phyloP scores from a whole-genome alignment of 139 green algal species.

The Micromonas pusilla region DNA sequence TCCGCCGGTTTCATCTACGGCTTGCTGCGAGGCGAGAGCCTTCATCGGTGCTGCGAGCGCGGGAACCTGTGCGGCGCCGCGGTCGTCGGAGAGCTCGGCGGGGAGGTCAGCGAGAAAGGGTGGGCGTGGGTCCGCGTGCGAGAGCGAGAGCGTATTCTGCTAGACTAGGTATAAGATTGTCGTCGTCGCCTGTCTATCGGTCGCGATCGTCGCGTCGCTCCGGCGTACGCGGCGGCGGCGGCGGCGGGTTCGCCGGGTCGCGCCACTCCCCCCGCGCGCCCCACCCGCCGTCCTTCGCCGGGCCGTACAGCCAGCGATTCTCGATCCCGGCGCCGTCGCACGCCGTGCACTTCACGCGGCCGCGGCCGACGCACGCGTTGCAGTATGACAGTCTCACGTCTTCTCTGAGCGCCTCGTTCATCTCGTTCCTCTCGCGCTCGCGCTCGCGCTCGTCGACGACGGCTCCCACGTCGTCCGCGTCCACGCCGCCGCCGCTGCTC shows the following conservation, averaged over 20 bases:
- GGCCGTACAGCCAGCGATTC: background rate
- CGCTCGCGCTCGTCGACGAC: too few species aligned
- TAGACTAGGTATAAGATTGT: too few species aligned
- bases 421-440: too few species aligned
- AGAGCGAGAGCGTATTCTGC: constrained; percentile 34
- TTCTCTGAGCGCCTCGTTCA: background rate
- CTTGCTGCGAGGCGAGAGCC: constrained; percentile 35
- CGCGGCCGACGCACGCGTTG: background rate
- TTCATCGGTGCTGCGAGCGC: constrained; percentile 47
- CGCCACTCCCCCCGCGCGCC: background rate
- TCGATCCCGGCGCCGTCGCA: background rate
- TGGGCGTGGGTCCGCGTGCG: constrained; percentile 53
- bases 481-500: too few species aligned
- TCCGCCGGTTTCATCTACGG: constrained; percentile 58
- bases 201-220: too few species aligned
- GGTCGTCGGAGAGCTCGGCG: constrained; percentile 49
- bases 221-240: background rate
- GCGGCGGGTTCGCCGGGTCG: background rate
- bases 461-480: too few species aligned
- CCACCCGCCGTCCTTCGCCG: background rate
- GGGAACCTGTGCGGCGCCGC: constrained; percentile 54
- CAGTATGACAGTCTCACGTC: background rate
- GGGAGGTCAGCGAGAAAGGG: constrained; percentile 46
- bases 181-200: too few species aligned
- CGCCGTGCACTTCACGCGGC: background rate